Evolutionary conservation across 179 eudicot species (phyloP).

Genomic region (Sideroxylon spinosum): DNA sequence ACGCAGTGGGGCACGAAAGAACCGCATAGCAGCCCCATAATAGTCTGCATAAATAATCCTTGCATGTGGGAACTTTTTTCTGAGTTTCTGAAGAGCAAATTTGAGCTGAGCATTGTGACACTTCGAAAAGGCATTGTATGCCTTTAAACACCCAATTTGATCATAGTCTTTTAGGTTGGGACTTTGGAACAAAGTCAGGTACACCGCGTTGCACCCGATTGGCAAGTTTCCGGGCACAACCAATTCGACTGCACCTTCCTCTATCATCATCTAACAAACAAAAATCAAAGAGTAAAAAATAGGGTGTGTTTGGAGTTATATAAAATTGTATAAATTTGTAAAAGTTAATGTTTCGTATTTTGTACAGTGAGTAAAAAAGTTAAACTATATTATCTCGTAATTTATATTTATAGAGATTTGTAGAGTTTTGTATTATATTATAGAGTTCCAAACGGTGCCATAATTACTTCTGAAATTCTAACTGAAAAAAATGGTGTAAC

Average conservation of each 20-base stretch:
- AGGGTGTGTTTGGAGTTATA: no score
- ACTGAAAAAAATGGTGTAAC: background rate
- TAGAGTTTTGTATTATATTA: no score
- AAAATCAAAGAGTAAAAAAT: background rate
- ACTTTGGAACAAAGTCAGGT: constrained; percentile 48
- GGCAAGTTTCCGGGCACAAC: constrained; percentile 69
- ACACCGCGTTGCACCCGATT: constrained; percentile 52
- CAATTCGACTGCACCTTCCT: constrained; percentile 55
- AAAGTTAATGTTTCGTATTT: no score
- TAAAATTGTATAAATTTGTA: no score
- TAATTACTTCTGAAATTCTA: no score
- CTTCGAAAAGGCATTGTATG: constrained; percentile 53
- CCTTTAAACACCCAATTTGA: constrained; percentile 51
- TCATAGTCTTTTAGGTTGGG: constrained; percentile 46
- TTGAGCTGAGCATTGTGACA: constrained; percentile 58
- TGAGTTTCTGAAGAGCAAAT: constrained; percentile 41
- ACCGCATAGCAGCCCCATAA: constrained; percentile 49
- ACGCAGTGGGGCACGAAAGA: constrained; percentile 43
- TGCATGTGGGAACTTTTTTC: constrained; percentile 44
- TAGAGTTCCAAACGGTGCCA: no score
- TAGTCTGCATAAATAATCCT: constrained; percentile 64
- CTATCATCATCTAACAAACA: constrained; percentile 45
- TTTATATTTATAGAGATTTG: no score
- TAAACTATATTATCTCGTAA: no score
- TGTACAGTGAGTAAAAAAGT: no score